Conservation (phyloP, 2,329 filamentous ascomycete species). For the Sarocladiaceae sp. region DNA sequence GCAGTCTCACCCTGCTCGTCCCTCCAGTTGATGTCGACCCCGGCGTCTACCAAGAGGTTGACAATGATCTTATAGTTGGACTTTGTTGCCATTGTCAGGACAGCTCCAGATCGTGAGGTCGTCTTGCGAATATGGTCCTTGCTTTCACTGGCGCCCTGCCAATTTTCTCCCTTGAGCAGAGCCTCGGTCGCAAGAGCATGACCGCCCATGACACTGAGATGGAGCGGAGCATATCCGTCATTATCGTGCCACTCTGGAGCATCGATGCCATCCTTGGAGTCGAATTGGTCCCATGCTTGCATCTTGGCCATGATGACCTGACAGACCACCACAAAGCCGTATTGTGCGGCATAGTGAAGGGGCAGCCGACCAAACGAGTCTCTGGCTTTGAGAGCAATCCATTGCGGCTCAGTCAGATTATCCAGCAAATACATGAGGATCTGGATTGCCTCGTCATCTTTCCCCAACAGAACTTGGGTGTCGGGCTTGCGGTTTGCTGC, state of each 20-base stretch:
- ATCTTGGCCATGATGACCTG: slow-evolving; percentile 82
- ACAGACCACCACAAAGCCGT: slow-evolving; percentile 87
- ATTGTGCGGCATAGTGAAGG: slow-evolving; percentile 90
- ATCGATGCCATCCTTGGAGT: slow-evolving; percentile 80
- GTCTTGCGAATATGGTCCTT: slow-evolving; percentile 60
- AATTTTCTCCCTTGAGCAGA: slow-evolving; percentile 74
- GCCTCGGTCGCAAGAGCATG: slow-evolving; percentile 80
- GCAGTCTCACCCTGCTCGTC: slow-evolving; percentile 88
- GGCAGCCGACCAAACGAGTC: slow-evolving; percentile 80
- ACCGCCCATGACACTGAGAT: slow-evolving; percentile 86
- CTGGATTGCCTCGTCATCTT: slow-evolving; percentile 70
- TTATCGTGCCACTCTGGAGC: slow-evolving; percentile 83
- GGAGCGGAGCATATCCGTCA: slow-evolving; percentile 84
- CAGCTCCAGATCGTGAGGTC: slow-evolving; percentile 78
- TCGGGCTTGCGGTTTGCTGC: slow-evolving; percentile 59
- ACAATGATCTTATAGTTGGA: slow-evolving; percentile 82
- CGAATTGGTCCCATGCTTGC: slow-evolving; percentile 82
- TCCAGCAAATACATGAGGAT: slow-evolving; percentile 60
- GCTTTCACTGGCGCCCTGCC: slow-evolving; percentile 57
- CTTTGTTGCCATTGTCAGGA: slow-evolving; percentile 80
- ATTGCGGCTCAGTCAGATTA: slow-evolving; percentile 60
- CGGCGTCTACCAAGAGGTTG: slow-evolving; percentile 78
- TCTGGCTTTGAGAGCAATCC: slow-evolving; percentile 56
- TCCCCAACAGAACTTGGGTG: slow-evolving; percentile 50
- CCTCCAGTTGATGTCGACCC: slow-evolving; percentile 88